Conservation (phyloP, 192 early-diverging fungal genomes). For the Funneliformis mosseae region DNA sequence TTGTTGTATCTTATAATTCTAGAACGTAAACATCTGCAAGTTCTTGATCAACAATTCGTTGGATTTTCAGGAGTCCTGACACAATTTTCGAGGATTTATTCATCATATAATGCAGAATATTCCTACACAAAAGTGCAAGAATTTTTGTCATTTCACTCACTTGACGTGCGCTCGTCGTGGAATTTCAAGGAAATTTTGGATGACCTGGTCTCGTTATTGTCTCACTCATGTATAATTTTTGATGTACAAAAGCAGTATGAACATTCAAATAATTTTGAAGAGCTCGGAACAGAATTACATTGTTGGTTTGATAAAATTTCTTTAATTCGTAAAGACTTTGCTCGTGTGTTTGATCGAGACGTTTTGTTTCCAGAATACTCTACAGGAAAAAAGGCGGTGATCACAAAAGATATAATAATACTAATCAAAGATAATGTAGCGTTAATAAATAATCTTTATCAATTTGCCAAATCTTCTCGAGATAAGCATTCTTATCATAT, state of each 20-base stretch:
- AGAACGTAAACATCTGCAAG: conserved; percentile 52
- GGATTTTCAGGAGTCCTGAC: conserved; percentile 27
- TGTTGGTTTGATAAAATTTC: conserved; percentile 22
- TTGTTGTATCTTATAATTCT: conserved; percentile 62
- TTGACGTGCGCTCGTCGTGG: conserved; percentile 32
- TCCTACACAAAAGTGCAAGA: not conserved
- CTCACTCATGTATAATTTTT: conserved; percentile 41
- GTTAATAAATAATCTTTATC: conserved; percentile 41
- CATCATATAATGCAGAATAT: not conserved
- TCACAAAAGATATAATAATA: conserved; percentile 10
- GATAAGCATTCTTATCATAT: conserved; percentile 43
- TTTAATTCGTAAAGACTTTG: conserved; percentile 34
- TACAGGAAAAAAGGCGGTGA: conserved; percentile 8
- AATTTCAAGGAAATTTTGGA: conserved; percentile 48
- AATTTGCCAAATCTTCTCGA: conserved; percentile 34
- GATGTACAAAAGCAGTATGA: conserved; percentile 39
- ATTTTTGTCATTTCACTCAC: conserved; percentile 30
- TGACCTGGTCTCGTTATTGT: conserved; percentile 41
- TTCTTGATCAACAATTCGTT: conserved; percentile 3
- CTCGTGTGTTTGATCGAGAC: conserved; percentile 27
- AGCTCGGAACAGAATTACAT: not conserved
- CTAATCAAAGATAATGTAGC: conserved; percentile 37
- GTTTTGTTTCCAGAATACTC: conserved; percentile 36
- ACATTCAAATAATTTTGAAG: conserved; percentile 26
- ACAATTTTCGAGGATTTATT: conserved; percentile 43